Evolutionary conservation across 2,329 filamentous ascomycete species (phyloP).

Genomic region (Pezicula radicicola): DNA sequence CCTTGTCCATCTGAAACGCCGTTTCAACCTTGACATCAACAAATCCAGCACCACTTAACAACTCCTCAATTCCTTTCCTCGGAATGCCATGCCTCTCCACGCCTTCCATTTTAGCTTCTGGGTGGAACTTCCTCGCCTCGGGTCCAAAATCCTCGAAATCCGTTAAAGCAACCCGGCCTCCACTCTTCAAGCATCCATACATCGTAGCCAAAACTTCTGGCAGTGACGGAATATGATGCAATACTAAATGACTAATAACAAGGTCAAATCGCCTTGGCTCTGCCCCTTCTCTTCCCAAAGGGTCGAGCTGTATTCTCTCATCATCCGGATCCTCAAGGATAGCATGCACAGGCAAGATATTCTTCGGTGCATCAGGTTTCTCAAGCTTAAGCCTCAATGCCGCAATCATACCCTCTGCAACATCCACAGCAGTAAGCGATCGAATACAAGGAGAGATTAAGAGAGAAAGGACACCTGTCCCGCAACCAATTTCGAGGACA

Average conservation of each 20-base stretch:
- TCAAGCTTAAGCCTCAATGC: constrained; percentile 43
- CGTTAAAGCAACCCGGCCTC: constrained; percentile 48
- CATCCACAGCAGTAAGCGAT: constrained; percentile 49
- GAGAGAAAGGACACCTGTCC: constrained; percentile 79
- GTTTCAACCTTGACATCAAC: constrained; percentile 42
- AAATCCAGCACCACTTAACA: constrained; percentile 46
- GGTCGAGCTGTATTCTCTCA: constrained; percentile 33
- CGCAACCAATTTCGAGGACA: constrained; percentile 92
- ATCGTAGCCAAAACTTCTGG: constrained; percentile 40
- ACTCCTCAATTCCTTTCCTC: constrained; percentile 33
- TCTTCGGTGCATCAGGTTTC: constrained; percentile 27
- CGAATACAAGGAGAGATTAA: constrained; percentile 44
- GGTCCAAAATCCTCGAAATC: constrained; percentile 56
- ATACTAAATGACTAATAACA: constrained; percentile 48
- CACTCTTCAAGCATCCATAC: constrained; percentile 41
- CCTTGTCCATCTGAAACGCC: constrained; percentile 47
- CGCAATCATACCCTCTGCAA: constrained; percentile 51
- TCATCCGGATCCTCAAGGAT: constrained; percentile 49
- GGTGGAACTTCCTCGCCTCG: constrained; percentile 49
- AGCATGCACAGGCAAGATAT: constrained; percentile 43
- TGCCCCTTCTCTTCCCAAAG: constrained; percentile 1
- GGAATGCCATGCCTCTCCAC: constrained; percentile 53
- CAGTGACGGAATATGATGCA: constrained; percentile 52
- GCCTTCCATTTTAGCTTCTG: constrained; percentile 46
- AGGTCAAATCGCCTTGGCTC: constrained; percentile 42